Base-by-base conservation (phyloP, 176 grass and related monocot genomes). In the Avena insularis region DNA sequence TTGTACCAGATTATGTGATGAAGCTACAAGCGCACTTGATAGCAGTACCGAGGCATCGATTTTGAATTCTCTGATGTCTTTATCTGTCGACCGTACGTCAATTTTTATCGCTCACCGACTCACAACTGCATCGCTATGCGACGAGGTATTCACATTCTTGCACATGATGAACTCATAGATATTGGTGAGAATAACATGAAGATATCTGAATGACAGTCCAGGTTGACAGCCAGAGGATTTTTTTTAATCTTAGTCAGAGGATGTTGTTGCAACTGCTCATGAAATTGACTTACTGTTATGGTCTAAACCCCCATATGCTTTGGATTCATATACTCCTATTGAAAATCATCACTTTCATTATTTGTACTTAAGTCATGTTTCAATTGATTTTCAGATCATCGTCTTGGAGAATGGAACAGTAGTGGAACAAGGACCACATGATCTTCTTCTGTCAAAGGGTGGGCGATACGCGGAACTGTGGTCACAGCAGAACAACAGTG, bases 11-110 rank as follows among this genome's bases (percentile, higher is more conserved):
- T 91, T 99, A 85, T 99, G 94, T 83, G 97, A 99, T 55, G 97
- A 99, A 94, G 97, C 97, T 74, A 99, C 97, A 29, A 96, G 97
- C 12, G 93, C 97, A 27, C 97, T 99, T 89, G 97, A 99, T 89
- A 96, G 97, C 72, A 96, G 90, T 76, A 99, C 97, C 46, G 94
- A 99, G 91, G 97, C 94, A 10, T 93, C 91, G 75, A 99, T 99
- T 85, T 90, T 99, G 82, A 96, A 81, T 89, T 93, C 94, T 72
- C 63, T 99, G 54, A 99, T 90, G 84, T 90, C 84, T 74, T 89
- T 98, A 79, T 91, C 97, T 0, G 59, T 58, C 9, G 85, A 94
- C 75, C 85, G 97, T 35, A 94, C 97, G 59, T 98, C 94, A 45
- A 96, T 96, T 79, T 96, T 98, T 84, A 90, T 93, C 19, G 97